A percentile compares a stretch with the other conserved stretches of the same genome.
Evolutionary conservation across 2,329 filamentous ascomycete genomes (phyloP).

Genomic region (Coniochaeta sp.): DNA sequence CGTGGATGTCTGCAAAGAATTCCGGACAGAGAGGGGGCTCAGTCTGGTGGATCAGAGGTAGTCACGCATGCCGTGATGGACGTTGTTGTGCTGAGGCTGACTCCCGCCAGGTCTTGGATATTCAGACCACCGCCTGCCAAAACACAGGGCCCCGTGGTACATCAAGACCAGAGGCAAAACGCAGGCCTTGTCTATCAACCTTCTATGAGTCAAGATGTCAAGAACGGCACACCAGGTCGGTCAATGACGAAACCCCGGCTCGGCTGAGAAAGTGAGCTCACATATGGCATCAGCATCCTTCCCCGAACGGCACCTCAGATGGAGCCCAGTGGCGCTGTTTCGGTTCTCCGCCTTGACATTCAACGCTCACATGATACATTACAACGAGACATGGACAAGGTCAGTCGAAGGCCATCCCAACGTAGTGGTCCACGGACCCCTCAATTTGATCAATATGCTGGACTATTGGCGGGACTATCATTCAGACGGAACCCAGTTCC

Average conservation of each 20-base stretch:
- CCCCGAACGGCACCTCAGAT: constrained; percentile 23
- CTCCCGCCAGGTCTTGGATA: constrained; percentile 29
- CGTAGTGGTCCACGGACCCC: constrained; percentile 71
- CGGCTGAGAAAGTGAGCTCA: too few relatives aligned
- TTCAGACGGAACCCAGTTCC: constrained; percentile 17
- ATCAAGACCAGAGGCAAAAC: background rate
- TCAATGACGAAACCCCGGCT: background rate
- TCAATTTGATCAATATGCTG: constrained; percentile 67
- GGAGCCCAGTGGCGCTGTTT: constrained; percentile 54
- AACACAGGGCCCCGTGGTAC: background rate
- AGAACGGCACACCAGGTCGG: background rate
- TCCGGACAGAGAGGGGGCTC: constrained; percentile 41
- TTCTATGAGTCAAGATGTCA: constrained; percentile 18
- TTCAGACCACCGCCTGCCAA: constrained; percentile 22
- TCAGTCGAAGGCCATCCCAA: constrained; percentile 62
- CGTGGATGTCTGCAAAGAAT: constrained; percentile 56
- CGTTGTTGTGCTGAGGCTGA: background rate
- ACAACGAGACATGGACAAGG: constrained; percentile 60
- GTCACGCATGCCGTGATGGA: background rate
- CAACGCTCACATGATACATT: constrained; percentile 82
- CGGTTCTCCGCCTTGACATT: constrained; percentile 79
- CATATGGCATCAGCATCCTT: background rate
- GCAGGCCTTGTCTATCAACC: constrained; percentile 1
- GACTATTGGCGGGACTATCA: constrained; percentile 56
- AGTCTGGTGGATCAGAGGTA: constrained; percentile 47